Evolutionary conservation across 2,329 filamentous ascomycete species (phyloP), one percentile per base, ranked within the genome.

Genomic region (Colletotrichum tofieldiae): DNA sequence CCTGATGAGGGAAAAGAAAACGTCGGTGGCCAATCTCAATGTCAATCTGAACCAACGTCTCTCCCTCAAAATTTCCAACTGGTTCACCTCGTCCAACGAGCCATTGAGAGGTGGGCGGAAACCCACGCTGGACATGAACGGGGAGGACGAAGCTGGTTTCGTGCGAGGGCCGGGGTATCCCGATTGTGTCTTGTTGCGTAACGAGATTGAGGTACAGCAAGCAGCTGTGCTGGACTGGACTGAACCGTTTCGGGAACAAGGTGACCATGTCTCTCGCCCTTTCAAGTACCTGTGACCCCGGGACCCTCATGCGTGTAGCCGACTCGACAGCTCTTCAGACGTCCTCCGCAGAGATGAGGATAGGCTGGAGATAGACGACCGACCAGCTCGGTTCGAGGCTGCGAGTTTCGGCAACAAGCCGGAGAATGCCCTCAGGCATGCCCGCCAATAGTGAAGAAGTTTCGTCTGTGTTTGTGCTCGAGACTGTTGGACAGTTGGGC

Each of bases 131-230:
- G 23, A 72, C 65, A 29, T 45, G 51, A 35, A 47, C 47, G 65
- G 65, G 37, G 47, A 54, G 45, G 52, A 32, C 39, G 43, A 54
- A 59, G 37, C 55, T 39, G 52, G 54, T 35, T 37, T 72, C 29
- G 69, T 72, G 69, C 69, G 63, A 72, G 56, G 32, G 26, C 58
- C 39, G 16, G 35, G 16, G 8, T 45, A 16, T 29, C 43, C 67
- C n/a, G 43, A 11, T 59, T 59, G 58, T 69, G 69, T 49, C n/a
- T 32, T 65, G 56, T 69, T 69, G 59, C 65, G 26, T 61, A 65
- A 69, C 65, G 45, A 49, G 52, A 43, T 26, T 37, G 29, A 37
- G 54, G 62, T 51, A 43, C 26, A 56, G 35, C 64, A 29, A 39
- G 45, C 58, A 58, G 51, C 12, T 26, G 58, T 16, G 43, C 41